phyloP scores from a whole-genome alignment of 495 filamentous ascomycete genomes.

The Oleoguttula mirabilis region DNA sequence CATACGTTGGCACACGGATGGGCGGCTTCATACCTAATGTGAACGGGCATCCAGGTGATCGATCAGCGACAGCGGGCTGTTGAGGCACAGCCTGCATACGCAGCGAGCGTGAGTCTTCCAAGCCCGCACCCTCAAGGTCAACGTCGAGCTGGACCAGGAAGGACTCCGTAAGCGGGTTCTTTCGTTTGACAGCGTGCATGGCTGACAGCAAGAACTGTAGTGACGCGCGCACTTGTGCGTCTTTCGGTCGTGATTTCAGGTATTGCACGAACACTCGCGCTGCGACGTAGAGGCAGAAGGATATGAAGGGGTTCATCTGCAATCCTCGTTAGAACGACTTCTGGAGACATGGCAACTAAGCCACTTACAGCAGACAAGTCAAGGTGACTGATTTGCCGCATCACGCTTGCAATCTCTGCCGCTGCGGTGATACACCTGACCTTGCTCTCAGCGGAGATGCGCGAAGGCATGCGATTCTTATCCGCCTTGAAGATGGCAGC shows the following conservation, averaged over 20 bases:
- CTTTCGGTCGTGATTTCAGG: slow-evolving; percentile 74
- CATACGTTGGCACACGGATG: slow-evolving; percentile 1
- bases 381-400: slow-evolving; percentile 87
- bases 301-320: slow-evolving; percentile 92
- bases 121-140: slow-evolving; percentile 57
- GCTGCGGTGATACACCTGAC: slow-evolving; percentile 87
- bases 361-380: slow-evolving; percentile 68
- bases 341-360: not conserved
- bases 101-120: slow-evolving; percentile 18
- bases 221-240: slow-evolving; percentile 68
- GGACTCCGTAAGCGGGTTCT: slow-evolving; percentile 86
- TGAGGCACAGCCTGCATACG: not conserved
- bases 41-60: not conserved
- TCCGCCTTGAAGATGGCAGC: slow-evolving; percentile 97
- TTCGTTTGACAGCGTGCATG: slow-evolving; percentile 75
- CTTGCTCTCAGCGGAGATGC: slow-evolving; percentile 77
- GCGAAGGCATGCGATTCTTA: slow-evolving; percentile 65
- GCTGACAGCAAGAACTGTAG: slow-evolving; percentile 80
- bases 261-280: slow-evolving; percentile 94
- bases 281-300: slow-evolving; percentile 90
- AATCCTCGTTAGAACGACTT: not conserved
- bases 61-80: not conserved
- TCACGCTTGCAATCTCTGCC: slow-evolving; percentile 88
- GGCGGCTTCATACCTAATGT: not conserved
- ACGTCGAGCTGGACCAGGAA: slow-evolving; percentile 91